Base-by-base conservation (phyloP, 768 basidiomycete genomes). In the Cyclocybe cylindracea region DNA sequence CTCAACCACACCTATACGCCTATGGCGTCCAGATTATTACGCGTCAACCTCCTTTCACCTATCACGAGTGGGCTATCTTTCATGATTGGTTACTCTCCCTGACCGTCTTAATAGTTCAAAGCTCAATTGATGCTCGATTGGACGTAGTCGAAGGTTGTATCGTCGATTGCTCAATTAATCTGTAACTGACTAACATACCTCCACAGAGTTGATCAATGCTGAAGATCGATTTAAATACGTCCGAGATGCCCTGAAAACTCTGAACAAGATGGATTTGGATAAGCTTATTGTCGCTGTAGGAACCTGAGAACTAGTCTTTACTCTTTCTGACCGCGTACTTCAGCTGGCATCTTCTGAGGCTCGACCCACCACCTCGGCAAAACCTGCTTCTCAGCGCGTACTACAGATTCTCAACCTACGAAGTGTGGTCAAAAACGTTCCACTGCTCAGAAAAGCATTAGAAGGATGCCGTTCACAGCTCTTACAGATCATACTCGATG, bases 221-320 rank as follows among this genome's bases (percentile, higher is more conserved):
- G 92, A 94, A 69, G 88, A 91, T 46, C 76, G 75, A 33, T 93
- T 87, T 60, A 83, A 76, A 3, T 79, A 84, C 32, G 71, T 91
- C 40, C 79, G 85, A 47, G 79, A 83, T 54, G 87, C 85, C 0
- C 73, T 95, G 40, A 87, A 84, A 65, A 67, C 76, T 2, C 68
- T 94, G 47, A 85, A 89, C 64, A 87, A 89, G 62, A 75, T 90
- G 66, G 96, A 98, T 60, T 80, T 96, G 24, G 95, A 98, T 67
- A 94, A 89, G 63, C 71, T 97, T 6, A 87, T 93, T 34, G 83
- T 79, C 42, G 82, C 82, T 24, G 89, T 87, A 60, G 5, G 24
- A 24, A 24, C 24, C 24, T 5, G 24, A 24, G 24, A 24, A 24
- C 24, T 5, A 24, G 5, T 5, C 24, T 24, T 24, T 31, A 35